Evolutionary conservation across 1,139 yeast genomes (phyloP).

Genomic region (Ogataea hybrid): DNA sequence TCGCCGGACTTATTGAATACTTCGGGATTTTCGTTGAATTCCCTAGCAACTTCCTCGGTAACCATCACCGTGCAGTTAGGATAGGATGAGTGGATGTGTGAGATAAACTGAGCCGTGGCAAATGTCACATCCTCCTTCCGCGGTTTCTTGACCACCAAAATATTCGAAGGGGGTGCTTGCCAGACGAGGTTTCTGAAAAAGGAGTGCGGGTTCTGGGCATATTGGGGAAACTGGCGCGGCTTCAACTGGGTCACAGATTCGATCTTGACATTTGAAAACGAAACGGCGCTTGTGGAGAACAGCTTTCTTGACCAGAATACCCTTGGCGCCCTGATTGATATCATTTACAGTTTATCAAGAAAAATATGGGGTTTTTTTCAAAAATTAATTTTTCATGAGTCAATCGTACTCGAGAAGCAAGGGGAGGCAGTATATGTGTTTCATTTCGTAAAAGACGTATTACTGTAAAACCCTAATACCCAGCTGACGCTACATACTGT

Average conservation of each 20-base stretch:
- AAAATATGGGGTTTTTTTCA: conserved; percentile 6
- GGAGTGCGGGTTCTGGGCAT: conserved; percentile 37
- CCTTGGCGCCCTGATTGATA: not conserved
- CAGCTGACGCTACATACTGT: no score
- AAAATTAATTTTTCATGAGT: conserved; percentile 3
- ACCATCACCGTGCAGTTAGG: conserved; percentile 75
- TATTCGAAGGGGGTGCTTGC: conserved; percentile 59
- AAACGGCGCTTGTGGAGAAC: not conserved
- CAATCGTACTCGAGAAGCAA: not conserved
- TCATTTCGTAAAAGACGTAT: not conserved
- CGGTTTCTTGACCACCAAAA: conserved; percentile 82
- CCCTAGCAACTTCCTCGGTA: conserved; percentile 74
- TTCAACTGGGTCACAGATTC: conserved; percentile 16
- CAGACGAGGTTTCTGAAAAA: conserved; percentile 44
- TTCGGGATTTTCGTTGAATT: conserved; percentile 47
- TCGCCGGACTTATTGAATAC: conserved; percentile 26
- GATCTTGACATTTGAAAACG: not conserved
- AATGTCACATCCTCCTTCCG: conserved; percentile 63
- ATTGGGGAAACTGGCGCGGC: conserved; percentile 27
- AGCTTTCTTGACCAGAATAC: not conserved
- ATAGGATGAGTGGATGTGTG: conserved; percentile 52
- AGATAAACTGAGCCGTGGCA: conserved; percentile 66
- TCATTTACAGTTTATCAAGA: conserved; percentile 1
- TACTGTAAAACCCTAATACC: no score
- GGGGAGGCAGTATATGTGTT: not conserved